Conservation (phyloP, 106 monocot species). For the Dioscorea dumetorum region DNA sequence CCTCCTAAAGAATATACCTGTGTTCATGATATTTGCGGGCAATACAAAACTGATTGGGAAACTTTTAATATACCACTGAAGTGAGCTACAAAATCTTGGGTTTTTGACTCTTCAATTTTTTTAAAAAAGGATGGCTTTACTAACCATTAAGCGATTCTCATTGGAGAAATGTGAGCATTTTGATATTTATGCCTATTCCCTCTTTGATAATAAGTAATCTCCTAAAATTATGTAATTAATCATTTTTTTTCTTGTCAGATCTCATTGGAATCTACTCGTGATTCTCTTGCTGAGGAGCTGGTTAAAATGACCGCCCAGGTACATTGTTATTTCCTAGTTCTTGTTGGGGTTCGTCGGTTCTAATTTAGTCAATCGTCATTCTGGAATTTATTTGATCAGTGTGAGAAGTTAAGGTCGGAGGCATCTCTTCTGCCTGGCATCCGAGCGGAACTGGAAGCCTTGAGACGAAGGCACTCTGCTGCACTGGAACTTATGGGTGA, state of each 20-base stretch:
- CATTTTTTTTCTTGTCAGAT: slow-evolving; percentile 31
- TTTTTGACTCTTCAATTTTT: too few relatives aligned
- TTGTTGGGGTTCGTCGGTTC: not conserved
- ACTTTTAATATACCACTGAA: too few relatives aligned
- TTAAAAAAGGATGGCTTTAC: too few relatives aligned
- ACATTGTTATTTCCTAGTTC: not conserved
- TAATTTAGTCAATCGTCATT: not conserved
- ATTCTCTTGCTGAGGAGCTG: slow-evolving; percentile 90
- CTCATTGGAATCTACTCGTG: slow-evolving; percentile 83
- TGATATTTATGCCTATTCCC: not conserved
- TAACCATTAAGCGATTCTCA: too few relatives aligned
- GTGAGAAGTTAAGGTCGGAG: slow-evolving; percentile 76
- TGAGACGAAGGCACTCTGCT: slow-evolving; percentile 80
- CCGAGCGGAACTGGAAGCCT: slow-evolving; percentile 85
- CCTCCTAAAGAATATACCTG: too few relatives aligned
- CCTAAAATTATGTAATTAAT: not conserved
- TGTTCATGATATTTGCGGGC: too few relatives aligned
- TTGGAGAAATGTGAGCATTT: too few relatives aligned
- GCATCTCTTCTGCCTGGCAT: slow-evolving; percentile 68
- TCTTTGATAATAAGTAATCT: not conserved
- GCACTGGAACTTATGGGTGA: slow-evolving; percentile 99
- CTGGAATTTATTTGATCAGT: slow-evolving; percentile 32
- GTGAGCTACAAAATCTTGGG: too few relatives aligned
- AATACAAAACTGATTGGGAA: too few relatives aligned
- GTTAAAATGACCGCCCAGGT: slow-evolving; percentile 92